Evolutionary conservation across 2,329 filamentous ascomycete species (phyloP).

Genomic region (Fusarium brachygibbosum): DNA sequence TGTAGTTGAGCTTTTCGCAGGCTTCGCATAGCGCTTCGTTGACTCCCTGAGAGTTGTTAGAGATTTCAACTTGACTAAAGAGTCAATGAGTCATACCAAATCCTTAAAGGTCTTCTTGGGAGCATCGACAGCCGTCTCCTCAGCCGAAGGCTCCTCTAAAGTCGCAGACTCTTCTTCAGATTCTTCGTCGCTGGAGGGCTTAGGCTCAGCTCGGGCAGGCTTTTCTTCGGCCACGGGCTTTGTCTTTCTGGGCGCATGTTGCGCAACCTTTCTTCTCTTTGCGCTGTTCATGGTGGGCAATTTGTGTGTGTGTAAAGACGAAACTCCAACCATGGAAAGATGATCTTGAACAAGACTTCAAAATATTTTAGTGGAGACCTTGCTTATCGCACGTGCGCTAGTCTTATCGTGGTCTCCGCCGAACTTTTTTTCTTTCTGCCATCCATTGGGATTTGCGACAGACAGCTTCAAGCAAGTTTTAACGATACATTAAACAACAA

Average conservation of each 20-base stretch:
- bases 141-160: slow-evolving; percentile 51
- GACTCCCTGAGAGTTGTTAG: slow-evolving; percentile 70
- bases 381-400: slow-evolving; percentile 51
- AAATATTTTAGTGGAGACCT: slow-evolving; percentile 52
- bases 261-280: slow-evolving; percentile 60
- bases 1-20: slow-evolving; percentile 85
- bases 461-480: slow-evolving; percentile 24
- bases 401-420: slow-evolving; percentile 53
- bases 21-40: slow-evolving; percentile 91
- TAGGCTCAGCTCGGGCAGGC: slow-evolving; percentile 29
- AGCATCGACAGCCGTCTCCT: slow-evolving; percentile 50
- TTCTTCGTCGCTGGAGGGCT: slow-evolving; percentile 36
- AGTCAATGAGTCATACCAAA: slow-evolving; percentile 58
- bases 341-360: slow-evolving; percentile 17
- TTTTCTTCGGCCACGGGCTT: slow-evolving; percentile 26
- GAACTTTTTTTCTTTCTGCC: slow-evolving; percentile 54
- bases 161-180: slow-evolving; percentile 55
- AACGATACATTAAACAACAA: slow-evolving; percentile 21
- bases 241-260: slow-evolving; percentile 46
- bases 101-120: slow-evolving; percentile 78
- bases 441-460: slow-evolving; percentile 43
- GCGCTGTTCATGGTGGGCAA: slow-evolving; percentile 53
- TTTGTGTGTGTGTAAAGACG: slow-evolving; percentile 4
- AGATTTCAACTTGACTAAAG: background rate
- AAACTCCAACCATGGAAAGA: slow-evolving; percentile 9